These are phyloP conservation scores for Schizophyllum amplum DNA, from an alignment of 1,284 basidiomycete genomes.

Conservation along the genomic window DNA sequence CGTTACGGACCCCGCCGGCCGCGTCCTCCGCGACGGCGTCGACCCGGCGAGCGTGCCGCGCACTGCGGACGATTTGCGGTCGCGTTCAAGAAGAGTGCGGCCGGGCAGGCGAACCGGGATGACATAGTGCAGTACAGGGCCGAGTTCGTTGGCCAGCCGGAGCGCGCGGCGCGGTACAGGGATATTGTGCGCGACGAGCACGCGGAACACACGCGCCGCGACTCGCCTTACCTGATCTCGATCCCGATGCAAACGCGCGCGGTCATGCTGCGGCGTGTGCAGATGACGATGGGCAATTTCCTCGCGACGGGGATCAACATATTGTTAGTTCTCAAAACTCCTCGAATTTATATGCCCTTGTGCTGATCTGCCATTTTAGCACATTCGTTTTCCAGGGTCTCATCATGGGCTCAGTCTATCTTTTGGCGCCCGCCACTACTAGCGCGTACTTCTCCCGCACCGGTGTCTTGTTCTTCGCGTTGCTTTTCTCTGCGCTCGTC, in stretches of 20 bases:
- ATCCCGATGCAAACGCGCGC: slow-evolving; percentile 57
- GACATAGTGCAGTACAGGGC: slow-evolving; percentile 38
- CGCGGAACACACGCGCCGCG: slow-evolving; percentile 29
- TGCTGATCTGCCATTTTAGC: slow-evolving; percentile 21
- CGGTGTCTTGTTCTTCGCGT: slow-evolving; percentile 63
- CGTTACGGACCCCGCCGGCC: slow-evolving; percentile 50
- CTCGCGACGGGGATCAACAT: slow-evolving; percentile 29
- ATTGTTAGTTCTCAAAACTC: slow-evolving; percentile 19
- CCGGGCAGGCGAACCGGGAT: slow-evolving; percentile 30
- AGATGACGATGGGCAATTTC: slow-evolving; percentile 56
- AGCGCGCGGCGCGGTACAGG: slow-evolving; percentile 32
- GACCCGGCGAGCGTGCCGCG: slow-evolving; percentile 28
- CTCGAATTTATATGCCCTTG: slow-evolving; percentile 17
- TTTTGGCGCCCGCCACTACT: slow-evolving; percentile 53
- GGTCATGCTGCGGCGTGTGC: slow-evolving; percentile 57
- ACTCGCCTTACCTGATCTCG: slow-evolving; percentile 37
- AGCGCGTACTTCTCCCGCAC: slow-evolving; percentile 73
- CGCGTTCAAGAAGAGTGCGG: slow-evolving; percentile 34
- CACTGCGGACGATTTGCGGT: slow-evolving; percentile 51
- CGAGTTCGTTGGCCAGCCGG: slow-evolving; percentile 30
- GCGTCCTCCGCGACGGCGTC: slow-evolving; percentile 37
- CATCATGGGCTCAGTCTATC: slow-evolving; percentile 75
- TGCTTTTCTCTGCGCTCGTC: slow-evolving; percentile 45
- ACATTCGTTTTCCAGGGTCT: slow-evolving; percentile 57
- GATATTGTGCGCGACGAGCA: slow-evolving; percentile 44